Evolutionary conservation across 306 rosid species (phyloP).

Genomic region (Quercus robur): DNA sequence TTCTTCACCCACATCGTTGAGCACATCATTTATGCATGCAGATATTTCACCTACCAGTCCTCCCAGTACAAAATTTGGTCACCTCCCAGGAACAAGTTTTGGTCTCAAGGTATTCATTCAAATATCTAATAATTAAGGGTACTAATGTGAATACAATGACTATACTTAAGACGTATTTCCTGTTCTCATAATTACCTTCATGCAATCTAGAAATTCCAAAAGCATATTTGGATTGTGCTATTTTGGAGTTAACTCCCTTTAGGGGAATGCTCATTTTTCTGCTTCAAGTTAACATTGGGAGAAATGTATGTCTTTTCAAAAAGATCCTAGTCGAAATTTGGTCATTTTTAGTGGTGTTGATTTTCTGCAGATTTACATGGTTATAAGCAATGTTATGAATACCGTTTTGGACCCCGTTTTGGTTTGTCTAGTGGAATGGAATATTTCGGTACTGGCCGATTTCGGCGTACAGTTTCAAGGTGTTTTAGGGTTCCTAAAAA

Average conservation of each 20-base stretch:
- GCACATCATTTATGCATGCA: conserved; percentile 48
- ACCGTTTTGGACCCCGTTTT: too few relatives aligned
- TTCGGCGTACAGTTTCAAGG: too few relatives aligned
- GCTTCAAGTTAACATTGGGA: not conserved
- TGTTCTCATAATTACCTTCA: not conserved
- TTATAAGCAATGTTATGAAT: not conserved
- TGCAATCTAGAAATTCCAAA: not conserved
- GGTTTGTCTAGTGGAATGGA: too few relatives aligned
- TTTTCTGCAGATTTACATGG: not conserved
- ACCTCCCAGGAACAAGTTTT: conserved; percentile 46
- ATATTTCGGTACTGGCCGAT: too few relatives aligned
- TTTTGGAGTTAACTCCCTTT: not conserved
- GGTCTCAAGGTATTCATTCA: conserved; percentile 75
- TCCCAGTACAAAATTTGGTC: conserved; percentile 49
- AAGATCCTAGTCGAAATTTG: not conserved
- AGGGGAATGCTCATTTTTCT: not conserved
- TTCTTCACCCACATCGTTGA: conserved; percentile 56
- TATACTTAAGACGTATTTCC: not conserved
- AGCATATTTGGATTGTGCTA: not conserved
- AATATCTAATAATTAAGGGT: not conserved
- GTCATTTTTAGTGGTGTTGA: not conserved
- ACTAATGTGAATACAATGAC: not conserved
- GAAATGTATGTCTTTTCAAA: not conserved
- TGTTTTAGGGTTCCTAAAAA: too few relatives aligned
- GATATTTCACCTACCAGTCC: conserved; percentile 68